Evolutionary conservation across 2,329 filamentous ascomycete genomes (phyloP), one percentile per base, ranked within the genome.

Genomic region (Diaporthe ilicicola): DNA sequence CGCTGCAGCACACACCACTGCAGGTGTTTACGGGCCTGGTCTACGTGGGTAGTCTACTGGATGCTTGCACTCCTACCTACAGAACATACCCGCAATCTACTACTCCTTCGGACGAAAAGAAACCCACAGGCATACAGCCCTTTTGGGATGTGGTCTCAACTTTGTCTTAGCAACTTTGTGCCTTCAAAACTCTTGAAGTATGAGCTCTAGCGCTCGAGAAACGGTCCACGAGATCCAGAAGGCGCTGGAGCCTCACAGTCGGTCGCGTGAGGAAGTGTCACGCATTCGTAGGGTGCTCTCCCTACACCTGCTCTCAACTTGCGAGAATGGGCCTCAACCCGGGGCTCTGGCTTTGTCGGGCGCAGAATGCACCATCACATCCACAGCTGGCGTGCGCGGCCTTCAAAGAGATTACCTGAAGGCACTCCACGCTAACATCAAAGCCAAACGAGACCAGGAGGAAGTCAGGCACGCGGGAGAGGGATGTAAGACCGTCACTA

Each of bases 211-310:
- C 59, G 67, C 81, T 37, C 70, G 80, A 24, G 81, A 84, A 19
- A 76, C 77, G 15, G 70, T 84, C 17, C 76, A 81, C 59, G 79
- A 79, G 42, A 78, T 87, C 42, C 82, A 85, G 68, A 78, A 80
- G 50, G 80, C 79, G 22, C 82, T 92, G 27, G 80, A 83, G 42
- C 85, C 87, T 5, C 89, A 85, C 72, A 82, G 91, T 69, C 88
- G 87, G 65, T 84, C 87, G 34, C 84, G 88, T 32, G 88, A 90
- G 70, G 87, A 91, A 74, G 83, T 85, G 61, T 82, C 85, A 44
- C 86, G 87, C 56, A 87, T 91, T 69, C 84, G 88, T 73, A 86
- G 86, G 62, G 80, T 90, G 37, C 76, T 90, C 55, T 84, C 87
- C 51, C 82, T 87, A 24, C 84, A 90, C 73, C 80, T 92, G 5